These are phyloP conservation scores for Flaveria ramosissima DNA, from an alignment of 129 eudicot species.

Conservation along the genomic window DNA sequence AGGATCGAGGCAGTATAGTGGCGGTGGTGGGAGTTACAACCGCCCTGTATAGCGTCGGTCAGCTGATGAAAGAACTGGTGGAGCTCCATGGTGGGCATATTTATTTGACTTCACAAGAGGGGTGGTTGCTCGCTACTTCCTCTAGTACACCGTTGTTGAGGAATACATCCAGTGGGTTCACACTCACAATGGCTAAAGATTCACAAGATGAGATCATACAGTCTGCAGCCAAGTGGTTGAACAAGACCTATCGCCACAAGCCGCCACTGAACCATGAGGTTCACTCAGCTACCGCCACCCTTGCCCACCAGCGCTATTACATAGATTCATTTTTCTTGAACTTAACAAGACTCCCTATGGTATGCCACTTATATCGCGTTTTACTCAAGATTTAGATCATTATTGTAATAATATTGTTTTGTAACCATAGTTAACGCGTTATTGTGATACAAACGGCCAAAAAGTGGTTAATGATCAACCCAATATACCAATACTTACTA, in stretches of 20 bases:
- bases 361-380: conserved; percentile 25
- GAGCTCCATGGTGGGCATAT: conserved; percentile 84
- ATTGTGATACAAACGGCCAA: neutral
- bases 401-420: neutral
- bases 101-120: conserved; percentile 89
- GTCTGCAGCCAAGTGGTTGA: conserved; percentile 74
- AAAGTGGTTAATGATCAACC: neutral
- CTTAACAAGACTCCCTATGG: conserved; percentile 96
- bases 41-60: conserved; percentile 86
- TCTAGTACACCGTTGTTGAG: conserved; percentile 66
- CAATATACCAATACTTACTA: neutral
- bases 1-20: conserved; percentile 63
- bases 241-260: conserved; percentile 48
- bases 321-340: conserved; percentile 87
- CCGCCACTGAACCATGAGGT: conserved; percentile 57
- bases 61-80: conserved; percentile 87
- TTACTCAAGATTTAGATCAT: neutral
- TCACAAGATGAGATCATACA: conserved; percentile 71
- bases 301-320: conserved; percentile 64
- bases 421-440: neutral
- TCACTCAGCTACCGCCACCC: conserved; percentile 71
- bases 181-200: conserved; percentile 82
- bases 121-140: conserved; percentile 93
- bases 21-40: conserved; percentile 97
- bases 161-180: conserved; percentile 59